Evolutionary conservation across 1,284 basidiomycete genomes (phyloP), one percentile per base, ranked within the genome.

Genomic region (Tylopilus orsonianus): DNA sequence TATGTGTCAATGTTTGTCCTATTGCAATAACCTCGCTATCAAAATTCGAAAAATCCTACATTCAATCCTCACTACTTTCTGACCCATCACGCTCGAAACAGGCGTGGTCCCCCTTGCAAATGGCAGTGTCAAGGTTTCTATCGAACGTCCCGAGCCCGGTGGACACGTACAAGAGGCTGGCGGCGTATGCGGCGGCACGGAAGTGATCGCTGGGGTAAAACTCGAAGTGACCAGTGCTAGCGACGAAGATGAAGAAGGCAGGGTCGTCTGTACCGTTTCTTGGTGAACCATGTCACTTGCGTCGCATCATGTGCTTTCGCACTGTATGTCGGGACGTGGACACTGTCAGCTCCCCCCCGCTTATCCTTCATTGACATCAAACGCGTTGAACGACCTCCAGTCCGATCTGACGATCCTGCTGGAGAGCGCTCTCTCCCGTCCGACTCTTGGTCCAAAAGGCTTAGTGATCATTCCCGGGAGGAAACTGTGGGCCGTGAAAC

Each of bases 261-360:
- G 83, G 41, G 65, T 91, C 18, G 68, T 73, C 1, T 88, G 85
- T 63, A 75, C 73, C 13, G 87, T 91, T 16, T 79, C 82, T 55
- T 91, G 88, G 89, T 91, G 67, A 59, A 83, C 73, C 38, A 48
- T n/a, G n/a, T n/a, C n/a, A n/a, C n/a, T n/a, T n/a, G n/a, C n/a
- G n/a, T n/a, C n/a, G n/a, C n/a, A n/a, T n/a, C n/a, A 10, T 27
- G 26, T 10, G 26, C 10, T 10, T 5, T 27, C 26, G 26, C 26
- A 27, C 10, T 10, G 5, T 10, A 27, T 27, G 7, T 10, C 26
- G 7, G 7, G 26, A 27, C 10, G 26, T 6, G 7, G 26, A 27
- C 26, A 10, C 26, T 5, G 20, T 9, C 19, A 90, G 88, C 61
- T 87, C 88, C 44, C 84, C 87, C 8, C 78, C 84, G 87, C 89